phyloP scores from a whole-genome alignment of 345 rosid species.

The Gossypium thurberi region DNA sequence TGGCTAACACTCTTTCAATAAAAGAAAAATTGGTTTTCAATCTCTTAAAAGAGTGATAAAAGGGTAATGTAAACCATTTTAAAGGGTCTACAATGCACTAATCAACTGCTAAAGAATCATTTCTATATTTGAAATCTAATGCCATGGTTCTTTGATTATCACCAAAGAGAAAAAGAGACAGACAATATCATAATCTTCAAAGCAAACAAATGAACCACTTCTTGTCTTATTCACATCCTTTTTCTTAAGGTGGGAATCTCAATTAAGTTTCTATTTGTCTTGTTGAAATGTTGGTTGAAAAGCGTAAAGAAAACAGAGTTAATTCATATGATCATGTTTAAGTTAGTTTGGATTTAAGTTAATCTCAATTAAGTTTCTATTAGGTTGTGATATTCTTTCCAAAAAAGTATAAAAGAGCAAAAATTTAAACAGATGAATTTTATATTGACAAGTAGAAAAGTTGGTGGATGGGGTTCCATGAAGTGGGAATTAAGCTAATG shows the following conservation, averaged over 20 bases:
- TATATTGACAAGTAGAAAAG: neutral
- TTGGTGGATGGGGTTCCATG: slow-evolving; percentile 9
- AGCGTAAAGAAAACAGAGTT: neutral
- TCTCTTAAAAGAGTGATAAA: neutral
- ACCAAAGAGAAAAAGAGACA: neutral
- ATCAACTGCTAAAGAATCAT: slow-evolving; percentile 4
- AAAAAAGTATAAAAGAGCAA: neutral
- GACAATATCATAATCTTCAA: neutral
- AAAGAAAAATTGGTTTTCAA: neutral
- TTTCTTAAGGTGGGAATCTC: slow-evolving; percentile 3
- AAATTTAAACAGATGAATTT: neutral
- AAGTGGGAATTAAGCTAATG: neutral
- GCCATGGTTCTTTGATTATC: neutral
- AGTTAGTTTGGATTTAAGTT: no score
- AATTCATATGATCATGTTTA: neutral
- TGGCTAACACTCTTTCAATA: neutral
- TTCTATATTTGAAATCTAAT: neutral
- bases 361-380: no score
- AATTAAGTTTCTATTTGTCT: neutral
- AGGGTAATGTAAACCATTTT: neutral
- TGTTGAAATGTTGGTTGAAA: neutral
- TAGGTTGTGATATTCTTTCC: neutral
- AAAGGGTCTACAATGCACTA: neutral
- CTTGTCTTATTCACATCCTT: neutral
- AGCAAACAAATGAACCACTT: neutral